Evolutionary conservation across 208 protist genomes (phyloP).

Genomic region (Acanthamoeba royreba): DNA sequence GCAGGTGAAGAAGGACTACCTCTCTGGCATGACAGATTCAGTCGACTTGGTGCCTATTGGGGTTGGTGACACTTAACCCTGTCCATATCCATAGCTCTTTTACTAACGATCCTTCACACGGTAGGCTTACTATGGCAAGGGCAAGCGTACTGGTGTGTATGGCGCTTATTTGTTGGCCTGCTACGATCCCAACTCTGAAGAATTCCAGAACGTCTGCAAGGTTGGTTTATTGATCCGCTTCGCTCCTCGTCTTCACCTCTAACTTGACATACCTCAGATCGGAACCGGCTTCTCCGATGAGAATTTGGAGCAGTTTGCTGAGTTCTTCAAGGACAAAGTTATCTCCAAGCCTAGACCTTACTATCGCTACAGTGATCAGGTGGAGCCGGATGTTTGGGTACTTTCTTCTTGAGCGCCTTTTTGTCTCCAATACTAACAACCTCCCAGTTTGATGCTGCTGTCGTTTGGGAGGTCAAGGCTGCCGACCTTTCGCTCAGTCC

Average conservation of each 20-base stretch:
- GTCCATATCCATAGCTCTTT: not conserved
- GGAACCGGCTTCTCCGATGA: conserved; percentile 65
- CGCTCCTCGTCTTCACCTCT: not conserved
- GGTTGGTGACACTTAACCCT: not conserved
- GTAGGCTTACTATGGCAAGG: conserved; percentile 85
- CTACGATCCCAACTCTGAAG: conserved; percentile 95
- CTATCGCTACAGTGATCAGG: not conserved
- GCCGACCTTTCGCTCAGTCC: conserved; percentile 99
- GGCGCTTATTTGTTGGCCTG: conserved; percentile 97
- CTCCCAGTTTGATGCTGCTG: conserved; percentile 92
- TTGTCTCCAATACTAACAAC: no score
- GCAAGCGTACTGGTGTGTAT: conserved; percentile 94
- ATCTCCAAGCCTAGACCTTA: conserved; percentile 20
- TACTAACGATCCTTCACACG: not conserved
- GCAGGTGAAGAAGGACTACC: conserved; percentile 99
- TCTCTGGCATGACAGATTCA: conserved; percentile 93
- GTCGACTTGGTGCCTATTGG: conserved; percentile 99
- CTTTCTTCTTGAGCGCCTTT: not conserved
- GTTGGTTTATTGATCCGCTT: not conserved
- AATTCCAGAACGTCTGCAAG: conserved; percentile 97
- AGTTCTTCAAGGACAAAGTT: conserved; percentile 47
- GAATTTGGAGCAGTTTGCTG: not conserved
- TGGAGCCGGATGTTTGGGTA: not conserved
- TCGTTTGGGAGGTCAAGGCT: conserved; percentile 99
- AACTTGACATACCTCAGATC: conserved; percentile 55